Evolutionary conservation across 129 eudicot species (phyloP).

Genomic region (Scalesia atractyloides): DNA sequence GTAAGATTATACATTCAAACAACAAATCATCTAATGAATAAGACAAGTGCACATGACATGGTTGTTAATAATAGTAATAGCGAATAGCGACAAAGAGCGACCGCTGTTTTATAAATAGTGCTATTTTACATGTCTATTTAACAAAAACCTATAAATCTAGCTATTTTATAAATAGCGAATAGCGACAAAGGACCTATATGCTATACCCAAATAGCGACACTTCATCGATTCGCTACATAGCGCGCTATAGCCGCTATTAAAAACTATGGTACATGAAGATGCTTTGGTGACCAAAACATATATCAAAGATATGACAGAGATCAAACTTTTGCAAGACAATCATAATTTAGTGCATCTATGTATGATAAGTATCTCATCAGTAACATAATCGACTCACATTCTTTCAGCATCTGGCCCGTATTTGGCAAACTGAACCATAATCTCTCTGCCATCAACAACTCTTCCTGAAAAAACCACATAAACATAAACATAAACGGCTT

Average conservation of each 20-base stretch:
- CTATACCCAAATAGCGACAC: no score
- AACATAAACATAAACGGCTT: background rate
- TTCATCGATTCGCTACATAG: no score
- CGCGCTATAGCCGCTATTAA: no score
- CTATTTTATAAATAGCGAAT: no score
- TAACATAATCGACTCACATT: constrained; percentile 54
- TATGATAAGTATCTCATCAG: background rate
- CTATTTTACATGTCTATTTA: no score
- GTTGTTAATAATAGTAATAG: no score
- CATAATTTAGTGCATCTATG: background rate
- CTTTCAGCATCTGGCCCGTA: constrained; percentile 96
- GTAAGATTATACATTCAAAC: background rate
- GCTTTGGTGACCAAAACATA: background rate
- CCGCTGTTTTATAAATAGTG: no score
- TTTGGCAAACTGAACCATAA: constrained; percentile 92
- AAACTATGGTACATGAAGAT: background rate
- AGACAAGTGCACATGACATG: background rate
- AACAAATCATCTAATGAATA: background rate
- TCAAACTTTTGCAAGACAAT: constrained; percentile 4
- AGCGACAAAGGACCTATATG: no score
- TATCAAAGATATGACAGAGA: background rate
- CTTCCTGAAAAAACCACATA: constrained; percentile 44
- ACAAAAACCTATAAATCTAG: no score
- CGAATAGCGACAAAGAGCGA: no score
- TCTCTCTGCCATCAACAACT: constrained; percentile 94